Percentiles rank a stretch among this genome's conserved stretches.
These are phyloP conservation scores for Crithidia fasciculata DNA, from an alignment of 208 protist genomes.

Conservation along the genomic window DNA sequence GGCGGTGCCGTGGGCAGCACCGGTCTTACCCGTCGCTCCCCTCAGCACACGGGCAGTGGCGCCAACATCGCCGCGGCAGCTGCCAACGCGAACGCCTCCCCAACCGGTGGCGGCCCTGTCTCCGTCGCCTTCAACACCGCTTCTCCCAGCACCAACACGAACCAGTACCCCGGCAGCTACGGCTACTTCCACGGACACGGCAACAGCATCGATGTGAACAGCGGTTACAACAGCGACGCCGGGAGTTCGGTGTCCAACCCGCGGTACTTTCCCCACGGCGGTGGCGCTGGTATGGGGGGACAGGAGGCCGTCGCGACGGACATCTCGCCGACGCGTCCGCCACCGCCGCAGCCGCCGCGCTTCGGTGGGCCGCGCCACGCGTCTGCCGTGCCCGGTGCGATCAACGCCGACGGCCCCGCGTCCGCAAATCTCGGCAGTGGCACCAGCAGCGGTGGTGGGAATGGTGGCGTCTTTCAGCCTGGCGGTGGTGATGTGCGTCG, in stretches of 20 bases:
- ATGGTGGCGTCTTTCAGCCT: conserved; percentile 11
- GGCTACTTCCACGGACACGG: conserved; percentile 54
- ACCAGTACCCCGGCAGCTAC: conserved; percentile 30
- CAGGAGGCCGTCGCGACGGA: background rate
- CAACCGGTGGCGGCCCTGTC: conserved; percentile 7
- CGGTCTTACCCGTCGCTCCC: conserved; percentile 38
- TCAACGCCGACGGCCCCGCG: background rate
- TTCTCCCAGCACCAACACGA: background rate
- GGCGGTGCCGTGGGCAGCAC: conserved; percentile 12
- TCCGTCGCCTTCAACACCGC: conserved; percentile 5
- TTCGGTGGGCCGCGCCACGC: background rate
- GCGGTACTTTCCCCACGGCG: conserved; percentile 4
- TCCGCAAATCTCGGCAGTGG: background rate
- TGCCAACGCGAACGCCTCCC: conserved; percentile 7
- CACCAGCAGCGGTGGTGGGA: background rate
- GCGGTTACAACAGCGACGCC: conserved; percentile 52
- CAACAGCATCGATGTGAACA: conserved; percentile 46
- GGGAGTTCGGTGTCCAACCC: conserved; percentile 34
- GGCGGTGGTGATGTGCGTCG: conserved; percentile 22
- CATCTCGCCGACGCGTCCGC: conserved; percentile 1
- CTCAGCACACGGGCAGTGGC: conserved; percentile 12
- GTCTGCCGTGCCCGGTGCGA: background rate
- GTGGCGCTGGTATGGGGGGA: background rate
- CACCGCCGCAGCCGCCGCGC: conserved; percentile 5
- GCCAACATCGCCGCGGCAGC: background rate